Evolutionary conservation across 192 early-diverging fungal genomes (phyloP).

Genomic region (Coemansia sp.): DNA sequence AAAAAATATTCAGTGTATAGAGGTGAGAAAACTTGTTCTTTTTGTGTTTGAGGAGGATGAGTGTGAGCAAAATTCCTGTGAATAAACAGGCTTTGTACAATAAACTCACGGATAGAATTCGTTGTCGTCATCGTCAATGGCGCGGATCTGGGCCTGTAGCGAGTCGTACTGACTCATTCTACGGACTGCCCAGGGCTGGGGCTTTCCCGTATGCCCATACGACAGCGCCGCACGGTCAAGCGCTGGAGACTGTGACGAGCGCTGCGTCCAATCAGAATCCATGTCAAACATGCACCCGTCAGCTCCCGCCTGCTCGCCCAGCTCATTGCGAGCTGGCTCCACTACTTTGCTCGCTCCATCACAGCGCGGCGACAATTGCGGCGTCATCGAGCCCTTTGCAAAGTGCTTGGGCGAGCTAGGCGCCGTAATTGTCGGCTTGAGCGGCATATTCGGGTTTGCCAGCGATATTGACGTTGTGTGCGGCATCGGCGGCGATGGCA

Average conservation of each 20-base stretch:
- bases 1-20: background rate
- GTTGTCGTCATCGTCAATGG: slow-evolving; percentile 52
- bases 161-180: slow-evolving; percentile 31
- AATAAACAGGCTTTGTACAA: background rate
- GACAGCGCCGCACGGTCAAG: slow-evolving; percentile 23
- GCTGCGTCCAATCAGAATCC: slow-evolving; percentile 31
- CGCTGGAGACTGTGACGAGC: background rate
- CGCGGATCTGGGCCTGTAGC: slow-evolving; percentile 39
- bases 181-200: slow-evolving; percentile 47
- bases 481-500: slow-evolving; percentile 7
- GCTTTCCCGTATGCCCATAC: slow-evolving; percentile 24
- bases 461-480: slow-evolving; percentile 13
- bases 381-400: slow-evolving; percentile 5
- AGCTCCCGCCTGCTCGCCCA: slow-evolving; percentile 9
- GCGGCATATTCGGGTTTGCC: background rate
- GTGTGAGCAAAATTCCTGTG: background rate
- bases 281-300: slow-evolving; percentile 37
- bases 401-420: slow-evolving; percentile 11
- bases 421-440: slow-evolving; percentile 7
- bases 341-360: slow-evolving; percentile 12
- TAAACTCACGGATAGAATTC: slow-evolving; percentile 34
- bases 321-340: background rate
- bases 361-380: slow-evolving; percentile 1
- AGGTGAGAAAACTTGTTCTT: background rate
- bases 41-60: background rate